Evolutionary conservation across 108 stramenopile species (phyloP).

Genomic region (Epipyxis sp.): DNA sequence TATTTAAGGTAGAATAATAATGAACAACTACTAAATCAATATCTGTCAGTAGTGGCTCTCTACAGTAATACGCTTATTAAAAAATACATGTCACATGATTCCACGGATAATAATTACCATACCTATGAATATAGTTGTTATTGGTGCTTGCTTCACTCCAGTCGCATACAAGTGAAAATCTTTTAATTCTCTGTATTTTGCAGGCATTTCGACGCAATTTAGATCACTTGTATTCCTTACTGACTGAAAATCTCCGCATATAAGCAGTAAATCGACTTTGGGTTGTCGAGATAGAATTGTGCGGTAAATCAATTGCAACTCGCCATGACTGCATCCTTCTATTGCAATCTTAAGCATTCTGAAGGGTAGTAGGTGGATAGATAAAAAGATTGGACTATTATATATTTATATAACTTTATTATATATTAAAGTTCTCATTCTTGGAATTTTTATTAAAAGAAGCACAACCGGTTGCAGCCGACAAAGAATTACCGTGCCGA

Average conservation of each 20-base stretch:
- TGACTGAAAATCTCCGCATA: slow-evolving; percentile 98
- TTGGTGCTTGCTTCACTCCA: slow-evolving; percentile 76
- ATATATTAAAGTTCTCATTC: too few species aligned
- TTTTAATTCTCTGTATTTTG: slow-evolving; percentile 80
- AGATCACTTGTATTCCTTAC: slow-evolving; percentile 78
- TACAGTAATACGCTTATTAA: too few species aligned
- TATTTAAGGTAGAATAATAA: too few species aligned
- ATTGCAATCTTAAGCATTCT: slow-evolving; percentile 68
- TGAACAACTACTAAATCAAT: too few species aligned
- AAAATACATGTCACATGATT: too few species aligned
- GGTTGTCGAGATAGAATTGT: slow-evolving; percentile 52
- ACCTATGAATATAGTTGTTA: slow-evolving; percentile 90
- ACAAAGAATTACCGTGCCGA: too few species aligned
- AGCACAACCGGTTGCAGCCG: too few species aligned
- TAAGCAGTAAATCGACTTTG: slow-evolving; percentile 80
- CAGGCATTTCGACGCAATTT: slow-evolving; percentile 75
- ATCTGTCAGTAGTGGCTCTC: too few species aligned
- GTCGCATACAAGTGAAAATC: slow-evolving; percentile 84
- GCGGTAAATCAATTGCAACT: slow-evolving; percentile 86
- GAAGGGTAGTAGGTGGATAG: background rate
- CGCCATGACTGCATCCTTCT: slow-evolving; percentile 98
- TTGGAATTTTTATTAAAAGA: too few species aligned
- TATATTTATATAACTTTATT: too few species aligned
- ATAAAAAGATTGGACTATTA: background rate
- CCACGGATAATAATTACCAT: too few species aligned